Conservation (phyloP, 148 eudicot genomes). For the Rhododendron ovatum region DNA sequence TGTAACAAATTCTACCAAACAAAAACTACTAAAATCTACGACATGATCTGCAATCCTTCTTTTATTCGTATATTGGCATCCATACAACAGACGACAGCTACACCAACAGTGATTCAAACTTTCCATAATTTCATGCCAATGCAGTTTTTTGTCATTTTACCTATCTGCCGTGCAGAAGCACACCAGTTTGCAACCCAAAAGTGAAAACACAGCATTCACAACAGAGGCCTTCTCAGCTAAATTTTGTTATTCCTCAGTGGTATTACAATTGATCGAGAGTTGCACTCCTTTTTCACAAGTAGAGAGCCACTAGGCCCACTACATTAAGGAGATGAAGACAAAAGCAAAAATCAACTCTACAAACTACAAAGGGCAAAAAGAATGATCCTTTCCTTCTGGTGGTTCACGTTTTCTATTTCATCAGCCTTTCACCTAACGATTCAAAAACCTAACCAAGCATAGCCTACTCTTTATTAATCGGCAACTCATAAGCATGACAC, state of each 20-base stretch:
- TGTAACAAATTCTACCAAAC: not conserved
- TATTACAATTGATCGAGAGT: not conserved
- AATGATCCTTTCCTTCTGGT: not conserved
- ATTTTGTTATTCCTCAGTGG: not conserved
- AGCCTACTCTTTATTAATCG: not conserved
- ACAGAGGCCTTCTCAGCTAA: not conserved
- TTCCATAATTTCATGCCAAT: not conserved
- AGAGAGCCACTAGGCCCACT: not conserved
- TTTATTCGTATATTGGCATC: no score
- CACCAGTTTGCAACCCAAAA: not conserved
- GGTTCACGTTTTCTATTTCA: not conserved
- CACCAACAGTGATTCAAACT: not conserved
- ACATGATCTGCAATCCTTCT: not conserved
- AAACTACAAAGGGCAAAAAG: not conserved
- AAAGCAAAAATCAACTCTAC: not conserved
- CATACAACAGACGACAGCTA: not conserved
- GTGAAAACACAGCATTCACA: not conserved
- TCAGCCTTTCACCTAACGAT: not conserved
- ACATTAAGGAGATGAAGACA: not conserved
- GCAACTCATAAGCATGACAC: constrained; percentile 8
- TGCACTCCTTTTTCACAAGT: not conserved
- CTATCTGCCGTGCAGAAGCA: no score
- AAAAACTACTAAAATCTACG: not conserved
- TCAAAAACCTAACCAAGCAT: not conserved
- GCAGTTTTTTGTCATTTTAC: not conserved